These are phyloP conservation scores for Hygrophorus pudorinus DNA, from an alignment of 768 basidiomycete genomes.

Conservation along the genomic window DNA sequence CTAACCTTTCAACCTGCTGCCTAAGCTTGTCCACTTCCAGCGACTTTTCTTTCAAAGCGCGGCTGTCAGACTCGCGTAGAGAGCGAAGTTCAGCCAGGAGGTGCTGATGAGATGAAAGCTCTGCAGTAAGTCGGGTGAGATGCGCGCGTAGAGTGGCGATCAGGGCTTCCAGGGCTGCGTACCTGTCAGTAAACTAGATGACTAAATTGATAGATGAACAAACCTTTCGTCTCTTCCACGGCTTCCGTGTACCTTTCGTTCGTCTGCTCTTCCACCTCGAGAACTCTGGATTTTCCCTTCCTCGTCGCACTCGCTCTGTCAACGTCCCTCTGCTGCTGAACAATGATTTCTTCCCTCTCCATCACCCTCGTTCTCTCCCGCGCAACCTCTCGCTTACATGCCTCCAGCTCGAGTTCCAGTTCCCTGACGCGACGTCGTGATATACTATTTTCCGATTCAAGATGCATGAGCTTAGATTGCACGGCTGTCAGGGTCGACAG, in stretches of 20 bases:
- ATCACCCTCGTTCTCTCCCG: conserved; percentile 56
- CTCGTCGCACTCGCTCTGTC: conserved; percentile 17
- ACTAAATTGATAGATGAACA: conserved; percentile 5
- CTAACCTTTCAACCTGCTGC: conserved; percentile 71
- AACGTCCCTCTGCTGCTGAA: conserved; percentile 24
- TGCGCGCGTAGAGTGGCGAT: conserved; percentile 66
- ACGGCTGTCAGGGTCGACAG: conserved; percentile 50
- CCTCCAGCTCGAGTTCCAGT: conserved; percentile 79
- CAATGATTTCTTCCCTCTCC: conserved; percentile 41
- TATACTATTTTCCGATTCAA: conserved; percentile 76
- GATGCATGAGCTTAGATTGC: conserved; percentile 57
- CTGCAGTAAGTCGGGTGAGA: conserved; percentile 65
- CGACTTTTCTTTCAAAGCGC: conserved; percentile 46
- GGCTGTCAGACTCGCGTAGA: conserved; percentile 53
- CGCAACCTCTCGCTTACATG: conserved; percentile 75
- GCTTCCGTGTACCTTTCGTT: conserved; percentile 58
- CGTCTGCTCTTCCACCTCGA: conserved; percentile 18
- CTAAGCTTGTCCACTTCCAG: conserved; percentile 59
- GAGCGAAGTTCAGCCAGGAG: conserved; percentile 56
- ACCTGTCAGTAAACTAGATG: conserved; percentile 1
- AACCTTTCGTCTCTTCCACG: conserved; percentile 87
- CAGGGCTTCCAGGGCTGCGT: conserved; percentile 69
- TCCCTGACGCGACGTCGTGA: conserved; percentile 79
- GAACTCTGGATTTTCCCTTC: conserved; percentile 28
- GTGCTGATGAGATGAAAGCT: conserved; percentile 68